Base-by-base conservation (phyloP, 1,284 basidiomycete species). In the Cryptococcus jaspeensis region DNA sequence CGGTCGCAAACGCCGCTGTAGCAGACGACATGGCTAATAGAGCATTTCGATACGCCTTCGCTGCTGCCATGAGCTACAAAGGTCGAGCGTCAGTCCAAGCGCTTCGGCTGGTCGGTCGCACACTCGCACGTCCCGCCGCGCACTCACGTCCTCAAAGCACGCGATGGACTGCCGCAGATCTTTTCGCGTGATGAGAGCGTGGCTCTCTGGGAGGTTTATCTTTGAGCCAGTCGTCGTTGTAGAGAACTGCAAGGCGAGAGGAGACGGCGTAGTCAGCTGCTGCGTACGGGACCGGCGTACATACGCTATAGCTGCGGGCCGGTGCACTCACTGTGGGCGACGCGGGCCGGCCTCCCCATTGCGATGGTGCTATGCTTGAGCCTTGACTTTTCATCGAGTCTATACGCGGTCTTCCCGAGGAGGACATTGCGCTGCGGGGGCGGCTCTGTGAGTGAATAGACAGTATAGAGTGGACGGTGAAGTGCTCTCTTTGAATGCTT, bases 1-100 rank as follows among this genome's bases (percentile, higher is more conserved):
- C 88, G 71, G 89, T 85, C 23, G 92, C 94, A 63, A 97, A 90
- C 3, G 84, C 83, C 41, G 91, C 89, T 5, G 91, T 92, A 11
- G 88, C 91, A 59, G 84, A 85, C 15, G 90, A 89, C 84, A 97
- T 87, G 47, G 85, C 83, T 55, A 92, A 78, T 63, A 97, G 82
- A 28, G 90, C 88, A 38, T 86, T 81, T 48, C 93, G 89, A 79
- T 95, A 97, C 53, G 83, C 84, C 50, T 90, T 87, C 62, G 89
- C 89, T 45, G 86, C 84, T 61, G 78, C 83, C 78, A 96, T 84
- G 50, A 96, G 81, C 86, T 93, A 51, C 28, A 1, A 35, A 37
- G 28, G 28, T 32, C 35, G 12, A 39, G 11, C 32, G 20, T 55
- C 48, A 58, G 56, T 46, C 48, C 28, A 37, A 22, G 5, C 32